A percentile compares a stretch with the other conserved stretches of the same genome.
Evolutionary conservation across 306 rosid species (phyloP).

Genomic region (Rubus idaeus): DNA sequence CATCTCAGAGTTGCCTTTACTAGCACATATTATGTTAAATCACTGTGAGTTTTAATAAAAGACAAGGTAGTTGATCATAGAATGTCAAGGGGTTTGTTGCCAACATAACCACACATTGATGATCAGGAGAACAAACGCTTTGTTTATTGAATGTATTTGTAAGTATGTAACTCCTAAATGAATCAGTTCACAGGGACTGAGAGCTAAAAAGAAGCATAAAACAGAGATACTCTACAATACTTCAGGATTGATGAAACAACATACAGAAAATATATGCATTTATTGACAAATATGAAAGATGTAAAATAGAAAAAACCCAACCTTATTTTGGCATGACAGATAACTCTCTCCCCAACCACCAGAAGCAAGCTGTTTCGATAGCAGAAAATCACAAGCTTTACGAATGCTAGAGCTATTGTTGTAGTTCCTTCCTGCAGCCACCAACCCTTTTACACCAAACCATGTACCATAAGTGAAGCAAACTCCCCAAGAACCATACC

Average conservation of each 20-base stretch:
- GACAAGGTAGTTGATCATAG: background rate
- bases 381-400: conserved; percentile 74
- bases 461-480: conserved; percentile 85
- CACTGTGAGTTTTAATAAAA: background rate
- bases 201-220: background rate
- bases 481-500: conserved; percentile 95
- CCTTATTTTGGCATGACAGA: conserved; percentile 88
- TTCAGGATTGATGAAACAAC: background rate
- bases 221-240: background rate
- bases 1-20: conserved; percentile 2
- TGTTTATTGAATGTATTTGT: background rate
- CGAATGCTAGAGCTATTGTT: conserved; percentile 50
- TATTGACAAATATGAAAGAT: background rate
- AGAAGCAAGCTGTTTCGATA: conserved; percentile 70
- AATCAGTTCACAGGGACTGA: background rate
- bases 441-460: conserved; percentile 80
- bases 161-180: background rate
- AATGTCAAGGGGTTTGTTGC: background rate
- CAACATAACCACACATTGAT: background rate
- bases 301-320: conserved; percentile 16
- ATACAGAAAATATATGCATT: background rate
- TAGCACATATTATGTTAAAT: background rate
- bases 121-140: background rate
- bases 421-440: conserved; percentile 73
- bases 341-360: conserved; percentile 98